phyloP scores from a whole-genome alignment of 106 monocot genomes.

The Vanilla planifolia region DNA sequence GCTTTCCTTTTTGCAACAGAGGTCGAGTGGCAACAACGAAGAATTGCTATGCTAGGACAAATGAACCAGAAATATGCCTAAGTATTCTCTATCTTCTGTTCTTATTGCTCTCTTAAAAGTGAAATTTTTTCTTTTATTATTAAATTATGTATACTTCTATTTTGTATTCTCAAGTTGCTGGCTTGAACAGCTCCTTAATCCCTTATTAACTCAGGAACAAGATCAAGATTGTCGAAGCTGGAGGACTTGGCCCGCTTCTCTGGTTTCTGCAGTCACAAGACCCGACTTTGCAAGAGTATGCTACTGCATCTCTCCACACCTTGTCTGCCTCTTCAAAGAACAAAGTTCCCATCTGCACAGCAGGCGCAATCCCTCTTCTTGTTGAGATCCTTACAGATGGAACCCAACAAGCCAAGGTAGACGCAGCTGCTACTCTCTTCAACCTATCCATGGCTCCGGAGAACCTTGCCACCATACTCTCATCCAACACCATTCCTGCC shows the following conservation, averaged over 20 bases:
- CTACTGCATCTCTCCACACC: constrained; percentile 57
- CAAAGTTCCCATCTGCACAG: constrained; percentile 44
- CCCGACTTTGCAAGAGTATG: constrained; percentile 54
- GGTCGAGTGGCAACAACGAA: no score
- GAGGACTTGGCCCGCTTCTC: constrained; percentile 50
- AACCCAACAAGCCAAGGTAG: constrained; percentile 56
- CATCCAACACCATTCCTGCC: constrained; percentile 41
- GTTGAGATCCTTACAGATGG: constrained; percentile 43
- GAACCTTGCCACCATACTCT: constrained; percentile 36
- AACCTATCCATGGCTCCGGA: constrained; percentile 61
- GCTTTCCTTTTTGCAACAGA: no score
- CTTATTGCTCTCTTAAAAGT: no score
- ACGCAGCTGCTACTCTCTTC: constrained; percentile 65
- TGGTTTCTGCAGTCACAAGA: constrained; percentile 47
- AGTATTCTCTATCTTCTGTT: no score
- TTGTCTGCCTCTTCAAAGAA: constrained; percentile 61
- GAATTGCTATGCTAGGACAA: no score
- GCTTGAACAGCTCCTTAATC: no score
- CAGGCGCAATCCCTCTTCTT: constrained; percentile 47
- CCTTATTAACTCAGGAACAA: constrained; percentile 96
- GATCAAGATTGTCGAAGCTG: constrained; percentile 61
- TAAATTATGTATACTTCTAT: no score
- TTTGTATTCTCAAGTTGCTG: no score
- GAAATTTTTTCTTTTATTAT: no score
- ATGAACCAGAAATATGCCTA: no score